Percentiles rank a stretch among this genome's conserved stretches.
phyloP scores from a whole-genome alignment of 2,329 filamentous ascomycete species.

The Hypoxylon sp. region DNA sequence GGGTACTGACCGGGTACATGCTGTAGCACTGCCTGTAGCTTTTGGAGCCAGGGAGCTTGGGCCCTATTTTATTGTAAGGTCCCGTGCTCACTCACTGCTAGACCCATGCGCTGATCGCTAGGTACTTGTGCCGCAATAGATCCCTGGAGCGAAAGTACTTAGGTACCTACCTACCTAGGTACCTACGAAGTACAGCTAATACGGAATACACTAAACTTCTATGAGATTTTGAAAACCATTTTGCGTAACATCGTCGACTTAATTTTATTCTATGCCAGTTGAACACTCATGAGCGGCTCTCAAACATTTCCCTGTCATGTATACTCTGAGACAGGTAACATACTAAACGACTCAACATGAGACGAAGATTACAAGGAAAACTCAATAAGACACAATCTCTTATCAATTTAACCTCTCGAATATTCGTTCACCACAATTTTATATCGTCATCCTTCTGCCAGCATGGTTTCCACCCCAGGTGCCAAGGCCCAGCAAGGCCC shows the following conservation, averaged over 20 bases:
- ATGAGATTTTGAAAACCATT: too few relatives aligned
- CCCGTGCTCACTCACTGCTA: conserved; percentile 6
- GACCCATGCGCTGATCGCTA: conserved; percentile 26
- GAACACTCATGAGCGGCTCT: too few relatives aligned
- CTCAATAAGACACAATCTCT: too few relatives aligned
- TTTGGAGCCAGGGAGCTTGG: conserved; percentile 5
- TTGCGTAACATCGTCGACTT: too few relatives aligned
- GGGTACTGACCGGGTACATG: conserved; percentile 23
- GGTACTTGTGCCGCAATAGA: not conserved
- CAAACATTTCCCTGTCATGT: too few relatives aligned
- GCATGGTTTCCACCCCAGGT: conserved; percentile 30
- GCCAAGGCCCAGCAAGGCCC: conserved; percentile 17
- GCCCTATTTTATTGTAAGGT: conserved; percentile 7
- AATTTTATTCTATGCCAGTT: too few relatives aligned
- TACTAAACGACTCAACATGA: too few relatives aligned
- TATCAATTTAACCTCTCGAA: conserved; percentile 3
- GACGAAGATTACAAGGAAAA: too few relatives aligned
- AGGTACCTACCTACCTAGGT: conserved; percentile 10
- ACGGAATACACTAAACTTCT: too few relatives aligned
- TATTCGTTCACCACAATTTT: not conserved
- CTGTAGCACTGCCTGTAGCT: conserved; percentile 7
- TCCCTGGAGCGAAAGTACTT: too few relatives aligned
- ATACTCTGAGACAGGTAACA: too few relatives aligned
- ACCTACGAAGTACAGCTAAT: too few relatives aligned
- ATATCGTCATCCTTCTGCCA: not conserved